These are phyloP conservation scores for Ramularia endophylla DNA, from an alignment of 2,329 filamentous ascomycete genomes.

Conservation along the genomic window DNA sequence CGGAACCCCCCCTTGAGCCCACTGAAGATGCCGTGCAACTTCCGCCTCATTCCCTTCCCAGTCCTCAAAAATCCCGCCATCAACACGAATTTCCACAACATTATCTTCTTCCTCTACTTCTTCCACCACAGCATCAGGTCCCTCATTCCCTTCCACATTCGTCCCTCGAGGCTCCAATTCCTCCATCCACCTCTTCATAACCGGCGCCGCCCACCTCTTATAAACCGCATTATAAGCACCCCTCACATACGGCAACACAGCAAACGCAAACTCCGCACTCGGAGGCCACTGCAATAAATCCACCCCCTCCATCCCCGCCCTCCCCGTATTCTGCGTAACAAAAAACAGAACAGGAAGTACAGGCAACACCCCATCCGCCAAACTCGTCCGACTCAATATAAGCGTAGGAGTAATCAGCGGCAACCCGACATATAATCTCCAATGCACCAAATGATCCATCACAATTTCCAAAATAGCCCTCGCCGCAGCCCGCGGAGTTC, in stretches of 20 bases:
- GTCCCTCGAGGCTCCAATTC: conserved; percentile 47
- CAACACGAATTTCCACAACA: conserved; percentile 32
- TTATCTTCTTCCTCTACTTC: conserved; percentile 21
- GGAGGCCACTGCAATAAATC: conserved; percentile 60
- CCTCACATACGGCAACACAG: conserved; percentile 60
- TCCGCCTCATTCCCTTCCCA: not conserved
- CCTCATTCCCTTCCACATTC: conserved; percentile 18
- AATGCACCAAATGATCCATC: conserved; percentile 34
- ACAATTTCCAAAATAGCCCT: conserved; percentile 13
- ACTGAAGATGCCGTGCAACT: no score
- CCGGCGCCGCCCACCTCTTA: conserved; percentile 32
- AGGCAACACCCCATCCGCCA: conserved; percentile 59
- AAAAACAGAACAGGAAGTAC: conserved; percentile 58
- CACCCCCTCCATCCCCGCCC: conserved; percentile 36
- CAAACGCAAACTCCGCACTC: conserved; percentile 59
- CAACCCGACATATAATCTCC: conserved; percentile 53
- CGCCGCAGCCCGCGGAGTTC: conserved; percentile 11
- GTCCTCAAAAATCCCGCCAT: conserved; percentile 38
- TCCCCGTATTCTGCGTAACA: conserved; percentile 48
- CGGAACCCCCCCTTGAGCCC: no score
- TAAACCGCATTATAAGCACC: conserved; percentile 59
- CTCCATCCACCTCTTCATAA: no score
- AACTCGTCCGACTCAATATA: conserved; percentile 59
- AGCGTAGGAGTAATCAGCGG: conserved; percentile 63
- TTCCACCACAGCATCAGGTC: conserved; percentile 8